A percentile compares a stretch with the other conserved stretches of the same genome.
These are phyloP conservation scores for Dioszegia aurantiaca DNA, from an alignment of 768 basidiomycete species.

Conservation along the genomic window DNA sequence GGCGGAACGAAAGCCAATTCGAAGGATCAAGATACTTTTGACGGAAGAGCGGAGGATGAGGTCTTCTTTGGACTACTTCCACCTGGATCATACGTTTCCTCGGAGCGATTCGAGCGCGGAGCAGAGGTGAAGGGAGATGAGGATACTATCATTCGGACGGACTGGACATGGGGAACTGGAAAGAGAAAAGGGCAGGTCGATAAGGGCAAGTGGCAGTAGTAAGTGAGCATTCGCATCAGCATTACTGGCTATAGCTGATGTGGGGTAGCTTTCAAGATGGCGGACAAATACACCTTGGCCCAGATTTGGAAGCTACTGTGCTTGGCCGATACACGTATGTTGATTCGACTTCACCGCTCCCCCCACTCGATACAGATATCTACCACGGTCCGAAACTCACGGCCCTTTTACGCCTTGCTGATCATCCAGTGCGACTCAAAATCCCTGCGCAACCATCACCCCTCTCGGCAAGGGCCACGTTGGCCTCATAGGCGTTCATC, in stretches of 20 bases:
- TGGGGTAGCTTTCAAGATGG: constrained; percentile 12
- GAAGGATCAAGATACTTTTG: no score
- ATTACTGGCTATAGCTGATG: no score
- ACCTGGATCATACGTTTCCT: background rate
- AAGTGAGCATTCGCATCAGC: background rate
- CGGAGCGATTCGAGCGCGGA: constrained; percentile 1
- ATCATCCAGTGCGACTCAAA: background rate
- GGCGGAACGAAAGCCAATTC: no score
- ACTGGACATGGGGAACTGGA: background rate
- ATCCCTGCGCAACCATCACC: constrained; percentile 1
- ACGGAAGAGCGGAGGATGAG: background rate
- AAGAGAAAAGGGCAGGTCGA: background rate
- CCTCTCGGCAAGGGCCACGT: background rate
- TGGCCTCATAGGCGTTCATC: constrained; percentile 5
- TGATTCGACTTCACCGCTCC: no score
- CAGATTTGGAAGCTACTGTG: background rate
- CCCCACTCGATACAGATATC: no score
- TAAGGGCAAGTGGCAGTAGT: constrained; percentile 3
- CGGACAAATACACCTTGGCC: background rate
- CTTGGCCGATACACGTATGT: constrained; percentile 1
- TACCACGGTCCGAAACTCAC: background rate
- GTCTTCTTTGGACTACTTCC: background rate
- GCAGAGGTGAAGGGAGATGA: constrained; percentile 1
- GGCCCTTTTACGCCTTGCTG: background rate
- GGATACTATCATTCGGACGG: constrained; percentile 5